phyloP scores from a whole-genome alignment of 1,284 basidiomycete genomes.

The Pseudozyma pruni region DNA sequence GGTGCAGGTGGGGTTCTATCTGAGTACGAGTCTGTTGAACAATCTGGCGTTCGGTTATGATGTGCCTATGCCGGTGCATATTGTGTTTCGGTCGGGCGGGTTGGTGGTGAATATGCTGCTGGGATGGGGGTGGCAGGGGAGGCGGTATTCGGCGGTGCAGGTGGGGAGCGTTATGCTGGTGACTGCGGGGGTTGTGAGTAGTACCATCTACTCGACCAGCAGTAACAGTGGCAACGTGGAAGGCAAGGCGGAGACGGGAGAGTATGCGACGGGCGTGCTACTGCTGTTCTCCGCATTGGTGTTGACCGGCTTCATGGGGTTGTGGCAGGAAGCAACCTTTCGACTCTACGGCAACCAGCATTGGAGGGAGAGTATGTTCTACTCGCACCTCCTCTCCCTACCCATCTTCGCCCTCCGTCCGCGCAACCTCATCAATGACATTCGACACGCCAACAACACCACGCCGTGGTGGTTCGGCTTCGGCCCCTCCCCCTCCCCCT shows the following conservation, averaged over 20 bases:
- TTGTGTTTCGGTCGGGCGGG: constrained; percentile 93
- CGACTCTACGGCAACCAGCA: constrained; percentile 74
- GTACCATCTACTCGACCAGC: constrained; percentile 77
- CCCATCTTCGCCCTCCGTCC: constrained; percentile 73
- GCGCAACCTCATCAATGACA: constrained; percentile 19
- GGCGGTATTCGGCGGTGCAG: constrained; percentile 58
- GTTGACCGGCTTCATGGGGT: constrained; percentile 82
- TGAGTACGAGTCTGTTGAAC: constrained; percentile 83
- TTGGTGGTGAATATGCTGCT: constrained; percentile 81
- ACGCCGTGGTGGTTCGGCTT: constrained; percentile 51
- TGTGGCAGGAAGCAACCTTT: constrained; percentile 87
- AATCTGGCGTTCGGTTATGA: constrained; percentile 85
- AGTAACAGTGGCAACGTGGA: background rate
- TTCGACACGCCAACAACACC: constrained; percentile 48
- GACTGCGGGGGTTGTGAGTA: constrained; percentile 82
- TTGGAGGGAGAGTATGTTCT: constrained; percentile 94
- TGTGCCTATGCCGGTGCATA: constrained; percentile 91
- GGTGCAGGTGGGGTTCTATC: constrained; percentile 84
- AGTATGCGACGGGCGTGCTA: constrained; percentile 78
- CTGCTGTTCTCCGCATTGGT: constrained; percentile 82
- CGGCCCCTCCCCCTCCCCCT: constrained; percentile 1
- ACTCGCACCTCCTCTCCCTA: constrained; percentile 75
- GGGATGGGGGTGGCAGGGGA: constrained; percentile 74
- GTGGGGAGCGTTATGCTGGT: constrained; percentile 78
- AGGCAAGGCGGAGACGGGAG: constrained; percentile 7